These are phyloP conservation scores for Diplosphaera chodatii DNA, from an alignment of 139 green algal genomes.

Conservation along the genomic window DNA sequence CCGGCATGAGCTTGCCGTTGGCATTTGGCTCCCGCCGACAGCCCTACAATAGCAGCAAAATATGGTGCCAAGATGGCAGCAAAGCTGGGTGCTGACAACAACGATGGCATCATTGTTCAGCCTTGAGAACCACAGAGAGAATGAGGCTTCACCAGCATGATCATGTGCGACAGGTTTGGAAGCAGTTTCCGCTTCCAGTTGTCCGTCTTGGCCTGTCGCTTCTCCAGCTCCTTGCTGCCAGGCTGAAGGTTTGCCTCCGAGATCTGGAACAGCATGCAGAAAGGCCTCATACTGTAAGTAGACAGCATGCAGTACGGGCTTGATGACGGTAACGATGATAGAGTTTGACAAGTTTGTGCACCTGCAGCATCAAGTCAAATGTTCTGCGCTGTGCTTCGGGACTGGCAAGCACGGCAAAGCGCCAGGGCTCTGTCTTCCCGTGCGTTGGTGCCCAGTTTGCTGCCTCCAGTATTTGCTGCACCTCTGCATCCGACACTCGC, in stretches of 20 bases:
- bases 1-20: constrained; percentile 31
- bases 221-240: neutral
- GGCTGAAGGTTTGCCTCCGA: neutral
- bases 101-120: no score
- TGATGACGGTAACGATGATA: no score
- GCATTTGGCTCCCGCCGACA: neutral
- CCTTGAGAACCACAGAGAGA: no score
- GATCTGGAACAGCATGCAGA: neutral
- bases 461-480: constrained; percentile 32
- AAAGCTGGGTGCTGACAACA: no score
- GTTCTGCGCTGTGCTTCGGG: constrained; percentile 17
- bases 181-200: neutral
- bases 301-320: no score
- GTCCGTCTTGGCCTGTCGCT: neutral
- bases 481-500: neutral
- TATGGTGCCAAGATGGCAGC: no score
- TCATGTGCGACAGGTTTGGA: neutral
- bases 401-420: constrained; percentile 47
- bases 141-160: neutral
- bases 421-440: constrained; percentile 53
- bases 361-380: constrained; percentile 36
- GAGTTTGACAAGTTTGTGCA: no score
- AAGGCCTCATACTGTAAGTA: no score
- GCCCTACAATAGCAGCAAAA: neutral
- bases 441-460: constrained; percentile 63